These are phyloP conservation scores for Boletus barrowsii DNA, from an alignment of 768 basidiomycete genomes.

Conservation along the genomic window DNA sequence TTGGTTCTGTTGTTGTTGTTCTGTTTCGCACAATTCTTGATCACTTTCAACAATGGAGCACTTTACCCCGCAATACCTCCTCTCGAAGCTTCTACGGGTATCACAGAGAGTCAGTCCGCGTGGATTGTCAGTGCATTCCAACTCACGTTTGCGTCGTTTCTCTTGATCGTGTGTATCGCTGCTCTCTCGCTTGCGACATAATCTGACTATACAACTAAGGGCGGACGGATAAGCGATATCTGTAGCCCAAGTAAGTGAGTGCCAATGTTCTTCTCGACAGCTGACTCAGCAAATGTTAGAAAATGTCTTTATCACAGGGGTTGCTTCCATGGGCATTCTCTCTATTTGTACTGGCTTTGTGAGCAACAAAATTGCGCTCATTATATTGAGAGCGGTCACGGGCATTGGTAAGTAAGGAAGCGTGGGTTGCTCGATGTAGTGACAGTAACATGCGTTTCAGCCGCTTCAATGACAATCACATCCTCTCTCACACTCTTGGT, in stretches of 20 bases:
- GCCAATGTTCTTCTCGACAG: conserved; percentile 18
- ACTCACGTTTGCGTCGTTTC: conserved; percentile 45
- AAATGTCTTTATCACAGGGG: conserved; percentile 41
- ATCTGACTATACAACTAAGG: conserved; percentile 4
- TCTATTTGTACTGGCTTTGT: conserved; percentile 47
- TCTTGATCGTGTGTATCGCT: conserved; percentile 18
- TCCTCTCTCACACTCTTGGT: conserved; percentile 50
- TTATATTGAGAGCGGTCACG: conserved; percentile 49
- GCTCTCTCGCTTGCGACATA: conserved; percentile 2
- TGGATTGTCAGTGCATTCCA: conserved; percentile 46
- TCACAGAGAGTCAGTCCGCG: conserved; percentile 7
- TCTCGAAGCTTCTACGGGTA: background rate
- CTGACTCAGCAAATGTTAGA: conserved; percentile 36
- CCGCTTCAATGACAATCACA: conserved; percentile 50
- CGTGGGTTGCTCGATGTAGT: background rate
- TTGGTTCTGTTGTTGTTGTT: no score
- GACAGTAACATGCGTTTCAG: conserved; percentile 21
- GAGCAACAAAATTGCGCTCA: conserved; percentile 42
- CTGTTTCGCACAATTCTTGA: no score
- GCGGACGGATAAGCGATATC: conserved; percentile 26
- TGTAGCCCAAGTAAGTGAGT: conserved; percentile 30
- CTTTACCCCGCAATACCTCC: no score
- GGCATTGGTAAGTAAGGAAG: conserved; percentile 39
- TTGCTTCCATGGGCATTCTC: conserved; percentile 39
- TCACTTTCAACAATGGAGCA: no score